These are phyloP conservation scores for Aspergillus olivimuriae DNA, from an alignment of 495 filamentous ascomycete species.

Conservation along the genomic window DNA sequence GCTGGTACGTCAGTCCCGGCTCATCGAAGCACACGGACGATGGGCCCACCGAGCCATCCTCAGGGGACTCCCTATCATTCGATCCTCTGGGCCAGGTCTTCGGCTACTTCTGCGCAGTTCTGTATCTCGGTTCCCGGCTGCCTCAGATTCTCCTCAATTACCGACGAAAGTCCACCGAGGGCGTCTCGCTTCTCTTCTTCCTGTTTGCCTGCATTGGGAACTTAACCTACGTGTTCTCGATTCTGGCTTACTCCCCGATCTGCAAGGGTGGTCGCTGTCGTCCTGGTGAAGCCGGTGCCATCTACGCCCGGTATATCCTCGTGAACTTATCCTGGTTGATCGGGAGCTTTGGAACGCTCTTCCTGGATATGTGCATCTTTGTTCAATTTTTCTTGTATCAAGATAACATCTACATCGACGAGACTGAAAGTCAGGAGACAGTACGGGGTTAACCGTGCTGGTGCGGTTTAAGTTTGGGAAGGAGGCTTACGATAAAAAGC, in stretches of 20 bases:
- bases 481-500: no score
- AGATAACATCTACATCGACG: slow-evolving; percentile 22
- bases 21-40: slow-evolving; percentile 15
- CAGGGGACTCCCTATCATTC: slow-evolving; percentile 52
- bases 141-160: slow-evolving; percentile 90
- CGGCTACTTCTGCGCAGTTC: slow-evolving; percentile 74
- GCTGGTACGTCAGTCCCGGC: slow-evolving; percentile 68
- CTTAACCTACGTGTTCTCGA: slow-evolving; percentile 84
- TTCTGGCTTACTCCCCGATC: slow-evolving; percentile 74
- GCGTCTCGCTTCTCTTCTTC: slow-evolving; percentile 89
- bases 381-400: slow-evolving; percentile 85
- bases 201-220: slow-evolving; percentile 95
- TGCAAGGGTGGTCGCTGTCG: slow-evolving; percentile 41
- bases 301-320: slow-evolving; percentile 74
- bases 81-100: slow-evolving; percentile 76
- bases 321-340: slow-evolving; percentile 87
- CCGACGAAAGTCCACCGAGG: slow-evolving; percentile 82
- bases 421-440: slow-evolving; percentile 1
- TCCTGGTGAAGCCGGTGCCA: slow-evolving; percentile 44
- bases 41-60: slow-evolving; percentile 14
- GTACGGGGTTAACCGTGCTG: neutral
- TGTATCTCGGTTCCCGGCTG: slow-evolving; percentile 83
- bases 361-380: slow-evolving; percentile 81
- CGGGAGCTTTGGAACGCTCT: slow-evolving; percentile 80
- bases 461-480: neutral